A percentile compares a stretch with the other conserved stretches of the same genome.
phyloP scores from a whole-genome alignment of 345 rosid species.

The Angophora floribunda region DNA sequence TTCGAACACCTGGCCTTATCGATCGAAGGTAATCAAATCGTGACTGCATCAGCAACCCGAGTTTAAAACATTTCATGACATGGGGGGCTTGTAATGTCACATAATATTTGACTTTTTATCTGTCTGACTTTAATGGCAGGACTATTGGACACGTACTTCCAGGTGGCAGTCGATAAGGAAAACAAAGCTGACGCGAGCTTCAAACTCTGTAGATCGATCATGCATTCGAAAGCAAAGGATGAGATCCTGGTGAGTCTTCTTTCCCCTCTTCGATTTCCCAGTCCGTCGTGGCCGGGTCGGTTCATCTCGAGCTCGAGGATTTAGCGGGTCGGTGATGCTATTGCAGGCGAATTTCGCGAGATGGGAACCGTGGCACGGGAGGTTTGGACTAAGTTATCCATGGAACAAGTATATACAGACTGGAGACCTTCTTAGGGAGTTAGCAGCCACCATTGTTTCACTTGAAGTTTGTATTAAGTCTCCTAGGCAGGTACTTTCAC shows the following conservation, averaged over 20 bases:
- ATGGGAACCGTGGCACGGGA: slow-evolving; percentile 97
- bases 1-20: slow-evolving; percentile 44
- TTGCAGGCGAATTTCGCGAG: slow-evolving; percentile 67
- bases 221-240: slow-evolving; percentile 47
- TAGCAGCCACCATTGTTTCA: slow-evolving; percentile 28
- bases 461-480: slow-evolving; percentile 26
- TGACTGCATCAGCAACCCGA: not conserved
- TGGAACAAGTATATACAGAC: slow-evolving; percentile 59
- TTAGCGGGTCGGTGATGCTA: not conserved
- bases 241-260: slow-evolving; percentile 34
- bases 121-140: slow-evolving; percentile 11
- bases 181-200: slow-evolving; percentile 1
- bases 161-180: slow-evolving; percentile 8
- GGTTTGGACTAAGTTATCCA: slow-evolving; percentile 63
- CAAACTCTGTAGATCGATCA: slow-evolving; percentile 25
- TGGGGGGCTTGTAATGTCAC: not conserved
- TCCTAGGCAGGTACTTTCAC: slow-evolving; percentile 18
- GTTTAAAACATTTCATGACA: not conserved
- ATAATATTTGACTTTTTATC: not conserved
- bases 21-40: slow-evolving; percentile 41
- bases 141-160: slow-evolving; percentile 29
- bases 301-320: not conserved
- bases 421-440: slow-evolving; percentile 49
- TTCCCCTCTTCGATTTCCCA: not conserved
- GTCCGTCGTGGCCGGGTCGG: not conserved